Percentiles rank a stretch among this genome's conserved stretches.
Conservation (phyloP, 2,329 filamentous ascomycete genomes). For the Lizonia empirigonia region DNA sequence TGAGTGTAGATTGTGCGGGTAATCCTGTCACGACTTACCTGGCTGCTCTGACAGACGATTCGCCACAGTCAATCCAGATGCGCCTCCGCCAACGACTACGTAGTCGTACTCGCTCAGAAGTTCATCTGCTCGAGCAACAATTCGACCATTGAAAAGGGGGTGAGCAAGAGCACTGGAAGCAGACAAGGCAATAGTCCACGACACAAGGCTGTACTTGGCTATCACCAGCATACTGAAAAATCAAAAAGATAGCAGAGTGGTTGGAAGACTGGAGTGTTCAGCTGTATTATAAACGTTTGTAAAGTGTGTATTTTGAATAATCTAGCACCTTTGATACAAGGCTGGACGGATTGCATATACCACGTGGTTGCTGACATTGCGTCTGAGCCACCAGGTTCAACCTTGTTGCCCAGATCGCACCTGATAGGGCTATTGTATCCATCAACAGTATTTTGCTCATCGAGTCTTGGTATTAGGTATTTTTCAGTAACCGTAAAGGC, state of each 20-base stretch:
- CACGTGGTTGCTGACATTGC: neutral
- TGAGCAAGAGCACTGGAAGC: conserved; percentile 20
- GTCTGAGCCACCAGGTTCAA: neutral
- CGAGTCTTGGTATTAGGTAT: neutral
- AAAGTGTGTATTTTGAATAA: conserved; percentile 1
- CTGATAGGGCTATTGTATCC: neutral
- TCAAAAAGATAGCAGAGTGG: neutral
- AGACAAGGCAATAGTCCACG: conserved; percentile 20
- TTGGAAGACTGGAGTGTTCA: neutral
- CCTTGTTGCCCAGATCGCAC: neutral
- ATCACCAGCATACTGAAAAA: conserved; percentile 2
- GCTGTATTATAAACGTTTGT: neutral
- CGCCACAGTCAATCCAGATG: conserved; percentile 36
- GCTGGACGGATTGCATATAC: conserved; percentile 1
- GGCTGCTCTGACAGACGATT: conserved; percentile 35
- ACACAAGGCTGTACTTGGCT: conserved; percentile 4
- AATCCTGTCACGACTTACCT: conserved; percentile 8
- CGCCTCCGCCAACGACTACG: conserved; percentile 35
- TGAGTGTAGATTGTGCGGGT: neutral
- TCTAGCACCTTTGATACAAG: conserved; percentile 5
- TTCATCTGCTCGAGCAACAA: conserved; percentile 19
- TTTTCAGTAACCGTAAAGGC: conserved; percentile 3
- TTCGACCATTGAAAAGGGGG: conserved; percentile 23
- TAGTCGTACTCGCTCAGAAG: conserved; percentile 33
- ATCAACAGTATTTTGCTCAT: conserved; percentile 1